Evolutionary conservation across 2,329 filamentous ascomycete genomes (phyloP), one percentile per base, ranked within the genome.

Genomic region (Teratosphaeria viscida): DNA sequence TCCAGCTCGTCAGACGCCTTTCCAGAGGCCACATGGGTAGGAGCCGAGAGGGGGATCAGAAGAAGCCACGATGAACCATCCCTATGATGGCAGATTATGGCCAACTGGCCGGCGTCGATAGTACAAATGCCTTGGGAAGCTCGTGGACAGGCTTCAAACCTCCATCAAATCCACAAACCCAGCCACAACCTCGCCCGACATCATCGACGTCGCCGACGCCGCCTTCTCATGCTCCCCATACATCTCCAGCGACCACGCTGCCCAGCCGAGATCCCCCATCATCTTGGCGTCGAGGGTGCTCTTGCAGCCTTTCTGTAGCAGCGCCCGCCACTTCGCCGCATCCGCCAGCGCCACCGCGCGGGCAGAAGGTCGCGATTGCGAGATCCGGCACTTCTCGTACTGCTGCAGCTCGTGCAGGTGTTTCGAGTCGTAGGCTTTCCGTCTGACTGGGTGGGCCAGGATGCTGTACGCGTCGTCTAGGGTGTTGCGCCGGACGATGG

Each of bases 351-450:
- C 43, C 43, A 49, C 43, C 26, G 43, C 43, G 16, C 43, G 43
- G 23, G 16, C 43, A 49, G 43, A 19, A 49, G 43, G n/a, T 49
- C 43, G 43, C 23, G 19, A 49, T n/a, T 23, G 43, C 8, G 43
- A 49, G n/a, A 59, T 59, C 7, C 57, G 57, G 16, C 3, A 26
- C n/a, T 29, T 43, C 26, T 59, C 57, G 52, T 59, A 59, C 11
- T 43, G 34, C 19, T 54, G 34, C n/a, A 59, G 54, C 7, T 32
- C n/a, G 6, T 23, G 32, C 34, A 37, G 16, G 54, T 32, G 35
- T 34, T n/a, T 52, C 10, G 10, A 27, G n/a, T 59, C 58, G 39
- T 59, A 59, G 27, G 49, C 54, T 49, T 56, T 56, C 43, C 56
- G 56, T 32, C 34, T 56, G 19, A 59, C 37, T 0, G 58, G 58